Evolutionary conservation across 2,329 filamentous ascomycete species (phyloP), one percentile per base, ranked within the genome.

Genomic region (Albophoma yamanashiensis): DNA sequence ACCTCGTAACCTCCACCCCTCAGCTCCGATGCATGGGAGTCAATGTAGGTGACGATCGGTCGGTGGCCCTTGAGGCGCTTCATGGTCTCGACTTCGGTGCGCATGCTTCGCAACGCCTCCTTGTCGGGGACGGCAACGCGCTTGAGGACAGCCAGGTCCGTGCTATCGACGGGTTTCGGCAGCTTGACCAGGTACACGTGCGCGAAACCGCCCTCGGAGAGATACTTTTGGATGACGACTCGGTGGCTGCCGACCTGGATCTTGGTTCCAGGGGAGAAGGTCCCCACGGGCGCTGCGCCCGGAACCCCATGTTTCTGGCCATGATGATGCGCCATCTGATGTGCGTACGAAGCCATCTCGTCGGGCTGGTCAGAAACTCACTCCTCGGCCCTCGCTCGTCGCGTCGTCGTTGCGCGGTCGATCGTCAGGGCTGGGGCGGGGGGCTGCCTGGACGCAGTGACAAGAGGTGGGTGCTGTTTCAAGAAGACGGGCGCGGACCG

Each of bases 1-100:
- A 99, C 94, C 79, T 99, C 94, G 74, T 96, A 99, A 61, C 94
- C 94, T 50, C 92, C 92, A 58, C 89, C 91, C 68, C 90, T 88
- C 67, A 97, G 79, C 75, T 97, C 92, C 20, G 92, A 97, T 43
- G 94, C 94, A 75, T 99, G 94, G 65, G 93, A 97, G 78, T 99
- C 94, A 73, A 97, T 92, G 76, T 99, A 99, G 61, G 89, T 97
- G 68, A 99, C 94, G 70, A 99, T 97, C 68, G 94, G 89, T 64
- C 87, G 86, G 81, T 97, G 94, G 60, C 94, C 94, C 80, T 96
- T 96, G 68, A 99, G 82, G 76, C 94, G 92, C 86, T 99, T 99
- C 94, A 99, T 99, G 17, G 94, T 99, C 78, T 99, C 94, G 67
- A 99, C 94, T 80, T 99, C 94, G 66, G 88, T 97, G 74, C 94